Evolutionary conservation across 2,329 filamentous ascomycete genomes (phyloP).

Genomic region (Fusarium neocosmosporiellum): DNA sequence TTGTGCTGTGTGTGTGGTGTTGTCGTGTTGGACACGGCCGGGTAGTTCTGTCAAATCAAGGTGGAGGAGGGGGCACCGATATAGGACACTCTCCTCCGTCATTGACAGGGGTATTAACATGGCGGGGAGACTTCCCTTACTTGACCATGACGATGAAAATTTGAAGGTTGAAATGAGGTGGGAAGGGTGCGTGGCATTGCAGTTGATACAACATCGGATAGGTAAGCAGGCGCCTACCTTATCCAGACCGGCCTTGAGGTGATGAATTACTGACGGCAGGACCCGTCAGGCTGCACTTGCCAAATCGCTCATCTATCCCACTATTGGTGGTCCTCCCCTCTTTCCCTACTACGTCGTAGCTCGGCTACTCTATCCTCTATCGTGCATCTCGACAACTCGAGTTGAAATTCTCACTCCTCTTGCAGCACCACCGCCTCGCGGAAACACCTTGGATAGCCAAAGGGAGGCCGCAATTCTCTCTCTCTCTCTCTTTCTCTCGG

Average conservation of each 20-base stretch:
- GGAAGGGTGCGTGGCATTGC: not conserved
- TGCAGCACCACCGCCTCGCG: not conserved
- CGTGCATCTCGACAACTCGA: not conserved
- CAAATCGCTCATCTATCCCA: slow-evolving; percentile 9
- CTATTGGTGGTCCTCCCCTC: not conserved
- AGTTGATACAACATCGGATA: not conserved
- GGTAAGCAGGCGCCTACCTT: not conserved
- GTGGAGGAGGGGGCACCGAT: not conserved
- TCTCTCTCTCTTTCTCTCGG: slow-evolving; percentile 3
- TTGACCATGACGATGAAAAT: not conserved
- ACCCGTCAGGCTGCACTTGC: slow-evolving; percentile 17
- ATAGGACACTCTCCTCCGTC: slow-evolving; percentile 3
- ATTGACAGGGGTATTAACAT: not conserved
- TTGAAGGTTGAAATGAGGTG: not conserved
- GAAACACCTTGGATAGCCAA: not conserved
- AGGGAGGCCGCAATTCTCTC: not conserved
- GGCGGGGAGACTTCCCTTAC: not conserved
- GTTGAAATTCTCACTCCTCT: not conserved
- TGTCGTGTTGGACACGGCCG: slow-evolving; percentile 1
- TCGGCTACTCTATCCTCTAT: not conserved
- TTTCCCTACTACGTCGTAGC: not conserved
- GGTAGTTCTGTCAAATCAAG: slow-evolving; percentile 23
- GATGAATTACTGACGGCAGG: not conserved
- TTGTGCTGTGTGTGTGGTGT: not conserved
- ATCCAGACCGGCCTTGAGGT: not conserved